Conservation (phyloP, 768 basidiomycete genomes). For the Wakefieldia striispora region DNA sequence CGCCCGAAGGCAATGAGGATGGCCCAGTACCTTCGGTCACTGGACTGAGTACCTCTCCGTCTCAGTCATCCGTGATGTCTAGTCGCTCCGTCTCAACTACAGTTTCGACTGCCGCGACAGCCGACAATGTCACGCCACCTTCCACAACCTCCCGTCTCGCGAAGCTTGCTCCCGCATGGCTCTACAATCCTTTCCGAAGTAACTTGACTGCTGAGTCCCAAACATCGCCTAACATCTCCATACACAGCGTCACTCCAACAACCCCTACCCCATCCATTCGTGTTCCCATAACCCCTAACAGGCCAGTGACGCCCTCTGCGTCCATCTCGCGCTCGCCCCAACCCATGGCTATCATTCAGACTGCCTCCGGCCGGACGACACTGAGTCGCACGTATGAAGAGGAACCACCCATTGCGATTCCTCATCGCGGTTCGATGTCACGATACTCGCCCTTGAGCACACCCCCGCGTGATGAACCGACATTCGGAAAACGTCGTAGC, state of each 20-base stretch:
- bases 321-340: slow-evolving; percentile 38
- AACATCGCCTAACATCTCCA: slow-evolving; percentile 46
- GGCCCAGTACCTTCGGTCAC: slow-evolving; percentile 33
- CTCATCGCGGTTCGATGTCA: slow-evolving; percentile 47
- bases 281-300: slow-evolving; percentile 30
- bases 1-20: slow-evolving; percentile 38
- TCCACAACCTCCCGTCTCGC: slow-evolving; percentile 41
- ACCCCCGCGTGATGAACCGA: slow-evolving; percentile 67
- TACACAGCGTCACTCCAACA: slow-evolving; percentile 34
- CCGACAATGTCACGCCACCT: slow-evolving; percentile 18
- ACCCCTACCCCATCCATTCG: slow-evolving; percentile 27
- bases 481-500: slow-evolving; percentile 53
- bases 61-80: slow-evolving; percentile 59
- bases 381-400: slow-evolving; percentile 59
- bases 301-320: slow-evolving; percentile 29
- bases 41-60: slow-evolving; percentile 59
- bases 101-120: slow-evolving; percentile 19
- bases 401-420: slow-evolving; percentile 40
- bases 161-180: slow-evolving; percentile 73
- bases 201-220: slow-evolving; percentile 52
- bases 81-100: slow-evolving; percentile 50
- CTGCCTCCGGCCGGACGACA: slow-evolving; percentile 42
- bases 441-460: slow-evolving; percentile 66
- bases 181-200: slow-evolving; percentile 73
- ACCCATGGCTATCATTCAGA: slow-evolving; percentile 40